Evolutionary conservation across 129 eudicot species (phyloP).

Genomic region (Scalesia atractyloides): DNA sequence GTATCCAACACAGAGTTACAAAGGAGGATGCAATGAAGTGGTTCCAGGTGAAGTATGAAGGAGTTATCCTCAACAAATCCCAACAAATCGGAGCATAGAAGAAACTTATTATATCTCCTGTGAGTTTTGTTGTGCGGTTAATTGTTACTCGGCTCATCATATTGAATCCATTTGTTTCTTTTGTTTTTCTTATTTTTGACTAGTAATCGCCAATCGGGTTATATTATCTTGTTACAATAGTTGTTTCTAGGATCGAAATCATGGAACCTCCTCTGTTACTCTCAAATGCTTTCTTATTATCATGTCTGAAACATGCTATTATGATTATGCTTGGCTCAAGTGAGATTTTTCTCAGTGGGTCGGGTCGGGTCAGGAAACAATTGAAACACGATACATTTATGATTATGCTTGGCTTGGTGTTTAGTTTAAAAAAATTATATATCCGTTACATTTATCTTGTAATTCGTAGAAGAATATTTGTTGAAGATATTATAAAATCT

Average conservation of each 20-base stretch:
- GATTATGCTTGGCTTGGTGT: no score
- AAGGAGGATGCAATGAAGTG: slow-evolving; percentile 51
- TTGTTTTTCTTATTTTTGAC: background rate
- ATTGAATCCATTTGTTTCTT: slow-evolving; percentile 14
- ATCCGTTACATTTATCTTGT: no score
- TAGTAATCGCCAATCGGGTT: background rate
- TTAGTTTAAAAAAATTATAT: no score
- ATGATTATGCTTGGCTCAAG: background rate
- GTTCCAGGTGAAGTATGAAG: slow-evolving; percentile 53
- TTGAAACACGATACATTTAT: no score
- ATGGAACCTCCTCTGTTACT: slow-evolving; percentile 12
- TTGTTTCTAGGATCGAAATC: slow-evolving; percentile 17
- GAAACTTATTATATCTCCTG: background rate
- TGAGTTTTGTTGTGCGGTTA: background rate
- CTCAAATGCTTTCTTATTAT: slow-evolving; percentile 4
- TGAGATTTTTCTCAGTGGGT: no score
- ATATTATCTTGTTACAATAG: slow-evolving; percentile 22
- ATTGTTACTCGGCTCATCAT: background rate
- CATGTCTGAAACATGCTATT: slow-evolving; percentile 2
- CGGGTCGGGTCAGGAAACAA: no score
- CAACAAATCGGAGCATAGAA: slow-evolving; percentile 46
- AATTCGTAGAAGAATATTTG: no score
- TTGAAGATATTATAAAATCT: background rate
- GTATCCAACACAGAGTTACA: slow-evolving; percentile 49
- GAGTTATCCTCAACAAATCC: slow-evolving; percentile 53